Evolutionary conservation across 345 rosid species (phyloP).

Genomic region (Raphanus raphanistrum): DNA sequence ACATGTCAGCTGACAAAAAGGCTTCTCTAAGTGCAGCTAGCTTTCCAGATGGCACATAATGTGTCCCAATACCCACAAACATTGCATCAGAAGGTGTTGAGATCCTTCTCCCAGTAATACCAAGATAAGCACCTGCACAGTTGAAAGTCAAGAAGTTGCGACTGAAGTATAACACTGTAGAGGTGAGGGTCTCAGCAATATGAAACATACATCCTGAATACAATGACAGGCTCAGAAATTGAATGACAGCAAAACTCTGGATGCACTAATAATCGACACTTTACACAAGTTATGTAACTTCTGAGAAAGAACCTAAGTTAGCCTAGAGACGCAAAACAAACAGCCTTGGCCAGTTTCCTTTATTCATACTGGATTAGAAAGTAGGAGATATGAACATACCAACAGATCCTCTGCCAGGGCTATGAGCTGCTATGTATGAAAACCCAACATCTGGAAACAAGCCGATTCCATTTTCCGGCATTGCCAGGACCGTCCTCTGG

Average conservation of each 20-base stretch:
- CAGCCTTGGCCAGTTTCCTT: neutral
- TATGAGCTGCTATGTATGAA: slow-evolving; percentile 81
- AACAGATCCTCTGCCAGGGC: slow-evolving; percentile 92
- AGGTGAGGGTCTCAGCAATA: neutral
- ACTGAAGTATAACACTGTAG: too few relatives aligned
- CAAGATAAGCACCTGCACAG: slow-evolving; percentile 81
- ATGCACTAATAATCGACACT: neutral
- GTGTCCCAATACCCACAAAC: slow-evolving; percentile 79
- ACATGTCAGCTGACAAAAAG: slow-evolving; percentile 66
- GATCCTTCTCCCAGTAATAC: slow-evolving; percentile 85
- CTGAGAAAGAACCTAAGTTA: slow-evolving; percentile 3
- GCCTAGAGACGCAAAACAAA: neutral
- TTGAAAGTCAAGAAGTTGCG: neutral
- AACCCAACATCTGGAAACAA: slow-evolving; percentile 98
- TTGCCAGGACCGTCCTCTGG: slow-evolving; percentile 73
- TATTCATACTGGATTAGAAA: neutral
- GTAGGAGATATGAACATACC: slow-evolving; percentile 47
- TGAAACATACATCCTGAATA: slow-evolving; percentile 7
- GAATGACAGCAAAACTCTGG: neutral
- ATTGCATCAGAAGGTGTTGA: slow-evolving; percentile 87
- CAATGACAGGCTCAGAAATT: neutral
- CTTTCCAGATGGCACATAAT: slow-evolving; percentile 74
- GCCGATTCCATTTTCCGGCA: slow-evolving; percentile 98
- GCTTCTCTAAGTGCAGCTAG: slow-evolving; percentile 67
- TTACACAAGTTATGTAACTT: neutral